Evolutionary conservation across 257 asterid species (phyloP), one percentile per base, ranked within the genome.

Genomic region (Primulina tabacum): DNA sequence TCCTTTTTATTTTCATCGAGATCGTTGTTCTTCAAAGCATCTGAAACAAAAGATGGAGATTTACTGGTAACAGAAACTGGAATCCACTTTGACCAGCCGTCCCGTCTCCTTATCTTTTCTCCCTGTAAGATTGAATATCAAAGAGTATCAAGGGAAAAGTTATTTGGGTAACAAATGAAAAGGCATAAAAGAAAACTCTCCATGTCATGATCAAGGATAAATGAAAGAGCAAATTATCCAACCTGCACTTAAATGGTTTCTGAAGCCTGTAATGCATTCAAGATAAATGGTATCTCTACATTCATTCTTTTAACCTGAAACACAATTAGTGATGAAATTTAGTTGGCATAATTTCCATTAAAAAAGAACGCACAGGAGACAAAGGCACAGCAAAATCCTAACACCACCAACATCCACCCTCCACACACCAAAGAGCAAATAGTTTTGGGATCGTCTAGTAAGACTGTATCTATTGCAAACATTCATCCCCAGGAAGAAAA

Each of bases 181-280:
- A 28, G 58, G 17, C 30, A 16, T 33, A 21, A 56, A 47, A 38
- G 56, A 38, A 60, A 71, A 72, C 30, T 28, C 56, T 32, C 73
- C 50, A 60, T 26, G 52, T 57, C 78, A 67, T 30, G 70, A 71
- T 53, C 33, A 55, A 68, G 62, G 50, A 37, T 58, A 59, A 28
- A 30, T 11, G 60, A 40, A 38, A 78, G 47, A 72, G 68, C 52
- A 68, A 63, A 37, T 50, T 47, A 73, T 57, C 65, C 43, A 58
- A 94, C 99, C 97, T 83, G 83, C 81, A 91, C 92, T 89, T 94
- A 97, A 74, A 91, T 70, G 53, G 90, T 82, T 78, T 75, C 84
- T 73, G 99, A 94, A 72, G 81, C 82, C 85, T 80, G 88, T 84
- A 94, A 81, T 32, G 97, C 86, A 68, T 86, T 88, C 62, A 88